A percentile compares a stretch with the other conserved stretches of the same genome.
Evolutionary conservation across 768 basidiomycete genomes (phyloP).

Genomic region (Auriscalpium microsporum): DNA sequence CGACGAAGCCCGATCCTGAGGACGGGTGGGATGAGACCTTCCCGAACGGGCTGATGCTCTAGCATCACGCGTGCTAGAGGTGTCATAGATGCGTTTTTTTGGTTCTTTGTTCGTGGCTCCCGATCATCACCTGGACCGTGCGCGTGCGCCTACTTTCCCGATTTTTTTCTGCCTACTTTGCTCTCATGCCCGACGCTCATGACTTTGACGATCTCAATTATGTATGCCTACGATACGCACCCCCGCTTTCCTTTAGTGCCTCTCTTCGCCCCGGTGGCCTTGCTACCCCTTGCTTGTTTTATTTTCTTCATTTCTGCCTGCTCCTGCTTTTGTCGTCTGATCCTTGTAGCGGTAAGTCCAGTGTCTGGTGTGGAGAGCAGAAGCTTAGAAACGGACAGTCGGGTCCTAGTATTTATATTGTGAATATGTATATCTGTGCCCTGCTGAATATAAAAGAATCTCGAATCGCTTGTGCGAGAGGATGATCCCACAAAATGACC

Average conservation of each 20-base stretch:
- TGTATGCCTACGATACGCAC: not conserved
- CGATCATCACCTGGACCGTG: not conserved
- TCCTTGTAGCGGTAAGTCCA: conserved; percentile 7
- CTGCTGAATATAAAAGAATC: too few species aligned
- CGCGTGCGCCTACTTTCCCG: not conserved
- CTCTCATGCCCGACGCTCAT: not conserved
- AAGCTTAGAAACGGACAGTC: conserved; percentile 3
- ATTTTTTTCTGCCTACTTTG: not conserved
- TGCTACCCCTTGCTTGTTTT: too few species aligned
- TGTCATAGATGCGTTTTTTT: not conserved
- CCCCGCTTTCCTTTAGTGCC: too few species aligned
- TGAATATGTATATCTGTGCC: conserved; percentile 2
- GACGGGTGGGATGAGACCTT: not conserved
- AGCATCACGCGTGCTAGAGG: not conserved
- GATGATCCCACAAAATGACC: too few species aligned
- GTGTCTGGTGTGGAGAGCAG: too few species aligned
- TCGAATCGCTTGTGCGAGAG: too few species aligned
- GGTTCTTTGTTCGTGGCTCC: not conserved
- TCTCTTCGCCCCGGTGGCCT: too few species aligned
- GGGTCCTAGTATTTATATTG: conserved; percentile 13
- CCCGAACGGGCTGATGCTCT: not conserved
- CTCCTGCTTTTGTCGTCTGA: too few species aligned
- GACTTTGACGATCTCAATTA: not conserved
- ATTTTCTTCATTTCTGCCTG: too few species aligned
- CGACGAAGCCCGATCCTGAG: not conserved